Conservation (phyloP, 441 rosid species). For the Pelargonium myrrhifolium region DNA sequence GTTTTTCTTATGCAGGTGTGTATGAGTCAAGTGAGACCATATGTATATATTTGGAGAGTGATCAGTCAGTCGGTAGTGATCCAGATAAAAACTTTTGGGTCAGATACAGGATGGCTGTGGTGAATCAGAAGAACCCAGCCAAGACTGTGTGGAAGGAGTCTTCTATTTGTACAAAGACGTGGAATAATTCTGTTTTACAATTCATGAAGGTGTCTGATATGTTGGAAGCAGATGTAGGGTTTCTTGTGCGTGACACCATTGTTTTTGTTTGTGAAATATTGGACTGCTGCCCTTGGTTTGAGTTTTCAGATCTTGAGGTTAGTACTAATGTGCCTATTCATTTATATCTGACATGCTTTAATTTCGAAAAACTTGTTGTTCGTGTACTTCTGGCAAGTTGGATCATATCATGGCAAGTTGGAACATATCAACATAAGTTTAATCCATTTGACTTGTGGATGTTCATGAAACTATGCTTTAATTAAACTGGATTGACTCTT, state of each 20-base stretch:
- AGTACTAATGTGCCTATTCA: slow-evolving; percentile 26
- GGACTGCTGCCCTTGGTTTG: slow-evolving; percentile 99
- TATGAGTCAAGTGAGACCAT: slow-evolving; percentile 97
- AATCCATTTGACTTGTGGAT: background rate
- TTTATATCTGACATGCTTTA: too few relatives aligned
- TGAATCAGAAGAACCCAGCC: slow-evolving; percentile 85
- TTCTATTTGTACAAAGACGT: slow-evolving; percentile 97
- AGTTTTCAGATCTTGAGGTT: slow-evolving; percentile 98
- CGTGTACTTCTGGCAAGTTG: too few relatives aligned
- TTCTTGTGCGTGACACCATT: slow-evolving; percentile 95
- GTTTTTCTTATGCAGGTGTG: slow-evolving; percentile 68
- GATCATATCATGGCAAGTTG: too few relatives aligned
- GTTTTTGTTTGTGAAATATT: slow-evolving; percentile 97
- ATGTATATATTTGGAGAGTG: slow-evolving; percentile 97
- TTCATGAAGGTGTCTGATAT: slow-evolving; percentile 99
- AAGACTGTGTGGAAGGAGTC: slow-evolving; percentile 99
- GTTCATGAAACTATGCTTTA: background rate
- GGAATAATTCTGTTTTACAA: slow-evolving; percentile 98
- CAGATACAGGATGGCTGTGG: slow-evolving; percentile 92
- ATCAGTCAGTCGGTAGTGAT: slow-evolving; percentile 83
- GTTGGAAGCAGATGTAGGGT: slow-evolving; percentile 98
- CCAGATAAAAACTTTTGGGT: slow-evolving; percentile 99
- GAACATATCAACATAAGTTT: too few relatives aligned
- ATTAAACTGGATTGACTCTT: background rate
- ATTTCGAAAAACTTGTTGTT: too few relatives aligned